Percentiles rank a stretch among this genome's conserved stretches.
phyloP scores from a whole-genome alignment of 2,329 filamentous ascomycete genomes.

The Penicillium oxalicum region DNA sequence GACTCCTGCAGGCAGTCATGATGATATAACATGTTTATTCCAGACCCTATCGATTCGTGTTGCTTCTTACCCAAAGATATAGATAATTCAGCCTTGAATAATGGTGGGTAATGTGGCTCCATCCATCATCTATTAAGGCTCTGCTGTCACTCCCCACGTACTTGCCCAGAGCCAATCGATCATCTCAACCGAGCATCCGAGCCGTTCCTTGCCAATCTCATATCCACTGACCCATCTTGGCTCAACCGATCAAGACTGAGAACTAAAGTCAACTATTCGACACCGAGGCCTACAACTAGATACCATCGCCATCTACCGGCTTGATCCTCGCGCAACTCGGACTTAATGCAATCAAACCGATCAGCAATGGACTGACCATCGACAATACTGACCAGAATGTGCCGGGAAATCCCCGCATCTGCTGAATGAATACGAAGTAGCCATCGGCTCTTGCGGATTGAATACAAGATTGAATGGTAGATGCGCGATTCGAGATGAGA shows the following conservation, averaged over 20 bases:
- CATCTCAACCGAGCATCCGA: too few species aligned
- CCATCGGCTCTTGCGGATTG: background rate
- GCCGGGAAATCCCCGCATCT: background rate
- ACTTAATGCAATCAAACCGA: background rate
- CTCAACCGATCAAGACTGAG: too few species aligned
- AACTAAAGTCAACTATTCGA: background rate
- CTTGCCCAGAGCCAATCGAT: background rate
- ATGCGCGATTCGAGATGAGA: too few species aligned
- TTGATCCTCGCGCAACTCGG: background rate
- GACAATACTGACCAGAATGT: background rate
- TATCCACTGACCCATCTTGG: too few species aligned
- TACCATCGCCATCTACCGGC: slow-evolving; percentile 1
- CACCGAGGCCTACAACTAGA: background rate
- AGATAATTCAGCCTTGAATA: too few species aligned
- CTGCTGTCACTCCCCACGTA: too few species aligned
- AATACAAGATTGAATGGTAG: too few species aligned
- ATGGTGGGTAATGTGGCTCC: background rate
- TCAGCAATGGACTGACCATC: slow-evolving; percentile 1
- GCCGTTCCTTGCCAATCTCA: too few species aligned
- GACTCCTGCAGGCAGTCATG: too few species aligned
- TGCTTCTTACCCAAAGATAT: too few species aligned
- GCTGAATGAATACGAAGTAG: background rate
- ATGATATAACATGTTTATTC: too few species aligned
- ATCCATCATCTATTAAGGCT: background rate
- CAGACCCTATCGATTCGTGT: too few species aligned